Conservation (phyloP, 805 yeast genomes). For the Ascoidea tarda region DNA sequence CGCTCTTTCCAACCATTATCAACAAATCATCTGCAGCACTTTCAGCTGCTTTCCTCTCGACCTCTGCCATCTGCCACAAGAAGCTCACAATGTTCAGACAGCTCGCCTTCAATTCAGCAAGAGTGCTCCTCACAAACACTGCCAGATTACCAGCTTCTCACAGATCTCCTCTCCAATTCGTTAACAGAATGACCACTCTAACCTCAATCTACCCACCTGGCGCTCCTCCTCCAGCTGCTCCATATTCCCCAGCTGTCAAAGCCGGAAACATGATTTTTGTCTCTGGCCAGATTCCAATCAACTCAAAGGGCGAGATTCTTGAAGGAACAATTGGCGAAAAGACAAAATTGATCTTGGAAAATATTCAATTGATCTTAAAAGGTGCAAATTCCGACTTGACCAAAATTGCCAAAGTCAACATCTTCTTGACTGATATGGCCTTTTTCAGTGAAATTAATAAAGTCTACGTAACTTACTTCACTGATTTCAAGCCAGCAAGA, state of each 20-base stretch:
- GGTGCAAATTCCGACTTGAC: conserved; percentile 78
- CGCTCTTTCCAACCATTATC: too few species aligned
- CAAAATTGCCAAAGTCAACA: conserved; percentile 73
- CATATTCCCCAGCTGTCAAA: conserved; percentile 92
- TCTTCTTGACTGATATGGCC: conserved; percentile 84
- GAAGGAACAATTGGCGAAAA: conserved; percentile 66
- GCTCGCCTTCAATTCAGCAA: too few species aligned
- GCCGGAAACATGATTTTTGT: conserved; percentile 81
- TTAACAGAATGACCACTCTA: background rate
- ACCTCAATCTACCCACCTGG: background rate
- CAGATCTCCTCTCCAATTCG: too few species aligned
- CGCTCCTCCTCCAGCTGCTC: conserved; percentile 96
- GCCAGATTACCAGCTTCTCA: too few species aligned
- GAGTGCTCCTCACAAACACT: too few species aligned
- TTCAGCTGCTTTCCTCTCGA: too few species aligned
- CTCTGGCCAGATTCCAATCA: conserved; percentile 91
- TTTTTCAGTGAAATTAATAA: conserved; percentile 76
- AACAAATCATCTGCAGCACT: too few species aligned
- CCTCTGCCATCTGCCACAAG: too few species aligned
- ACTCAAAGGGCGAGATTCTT: conserved; percentile 67
- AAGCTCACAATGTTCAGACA: too few species aligned
- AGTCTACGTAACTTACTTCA: conserved; percentile 70
- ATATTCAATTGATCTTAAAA: conserved; percentile 57
- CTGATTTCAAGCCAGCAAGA: conserved; percentile 83
- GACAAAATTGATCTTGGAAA: conserved; percentile 61